These are phyloP conservation scores for Sambucus nigra DNA, from an alignment of 129 eudicot species.

Conservation along the genomic window DNA sequence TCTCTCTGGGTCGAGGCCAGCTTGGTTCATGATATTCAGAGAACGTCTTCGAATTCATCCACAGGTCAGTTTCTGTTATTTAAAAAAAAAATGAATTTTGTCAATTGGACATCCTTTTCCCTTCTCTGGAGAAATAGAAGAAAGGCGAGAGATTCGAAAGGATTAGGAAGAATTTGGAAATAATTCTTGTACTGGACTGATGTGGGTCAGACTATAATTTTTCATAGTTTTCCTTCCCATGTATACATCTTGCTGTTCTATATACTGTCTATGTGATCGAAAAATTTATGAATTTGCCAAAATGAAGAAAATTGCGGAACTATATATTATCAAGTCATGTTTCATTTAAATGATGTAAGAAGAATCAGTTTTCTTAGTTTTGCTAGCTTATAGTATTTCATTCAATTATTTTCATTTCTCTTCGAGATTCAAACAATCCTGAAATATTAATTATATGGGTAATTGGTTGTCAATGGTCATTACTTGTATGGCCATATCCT, in stretches of 20 bases:
- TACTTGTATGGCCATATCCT: background rate
- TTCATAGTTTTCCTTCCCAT: no score
- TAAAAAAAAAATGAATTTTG: no score
- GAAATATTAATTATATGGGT: background rate
- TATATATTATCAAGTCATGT: no score
- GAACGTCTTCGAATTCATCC: constrained; percentile 94
- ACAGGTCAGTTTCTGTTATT: constrained; percentile 49
- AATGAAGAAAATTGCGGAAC: no score
- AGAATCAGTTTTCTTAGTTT: background rate
- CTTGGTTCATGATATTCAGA: constrained; percentile 94
- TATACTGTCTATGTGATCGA: no score
- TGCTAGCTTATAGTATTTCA: background rate
- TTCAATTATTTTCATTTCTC: background rate
- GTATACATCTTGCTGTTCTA: no score
- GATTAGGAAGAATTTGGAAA: background rate
- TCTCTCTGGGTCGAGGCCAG: constrained; percentile 73
- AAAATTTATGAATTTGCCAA: no score
- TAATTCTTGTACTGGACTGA: no score
- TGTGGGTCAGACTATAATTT: no score
- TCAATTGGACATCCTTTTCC: background rate
- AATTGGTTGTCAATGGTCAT: background rate
- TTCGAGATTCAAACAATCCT: background rate
- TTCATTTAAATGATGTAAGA: no score
- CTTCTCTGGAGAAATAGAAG: background rate
- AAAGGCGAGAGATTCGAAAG: background rate